A percentile compares a stretch with the other conserved stretches of the same genome.
Conservation (phyloP, 1,139 yeast species). For the Suhomyces taliae region DNA sequence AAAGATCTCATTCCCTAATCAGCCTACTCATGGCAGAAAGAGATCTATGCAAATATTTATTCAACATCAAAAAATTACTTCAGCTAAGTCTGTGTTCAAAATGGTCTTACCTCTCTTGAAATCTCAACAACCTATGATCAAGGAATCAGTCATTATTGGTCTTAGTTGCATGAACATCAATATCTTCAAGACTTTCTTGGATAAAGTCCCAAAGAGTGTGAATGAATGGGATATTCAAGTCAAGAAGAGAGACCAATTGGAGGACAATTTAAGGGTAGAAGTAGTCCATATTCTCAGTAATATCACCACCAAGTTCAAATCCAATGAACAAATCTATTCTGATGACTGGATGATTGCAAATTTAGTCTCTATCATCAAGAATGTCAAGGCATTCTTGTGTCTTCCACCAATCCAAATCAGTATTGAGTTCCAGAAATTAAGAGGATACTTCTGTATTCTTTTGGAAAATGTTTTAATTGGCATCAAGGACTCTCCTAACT, state of each 20-base stretch:
- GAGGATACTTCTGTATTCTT: slow-evolving; percentile 79
- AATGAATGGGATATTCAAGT: slow-evolving; percentile 55
- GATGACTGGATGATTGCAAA: slow-evolving; percentile 74
- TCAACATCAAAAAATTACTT: slow-evolving; percentile 88
- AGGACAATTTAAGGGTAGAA: slow-evolving; percentile 67
- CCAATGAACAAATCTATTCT: slow-evolving; percentile 48
- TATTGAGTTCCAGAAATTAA: slow-evolving; percentile 71
- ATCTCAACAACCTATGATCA: slow-evolving; percentile 67
- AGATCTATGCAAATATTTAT: slow-evolving; percentile 75
- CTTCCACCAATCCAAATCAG: slow-evolving; percentile 59
- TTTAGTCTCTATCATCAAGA: slow-evolving; percentile 63
- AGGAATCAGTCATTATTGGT: slow-evolving; percentile 86
- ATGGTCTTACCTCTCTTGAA: slow-evolving; percentile 82
- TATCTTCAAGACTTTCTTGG: slow-evolving; percentile 79
- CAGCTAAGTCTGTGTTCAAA: slow-evolving; percentile 86
- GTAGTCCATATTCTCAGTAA: slow-evolving; percentile 72
- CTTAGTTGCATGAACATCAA: slow-evolving; percentile 87
- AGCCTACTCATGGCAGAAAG: slow-evolving; percentile 65
- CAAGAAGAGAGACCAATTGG: slow-evolving; percentile 33
- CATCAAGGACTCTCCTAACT: slow-evolving; percentile 39
- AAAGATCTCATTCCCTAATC: slow-evolving; percentile 60
- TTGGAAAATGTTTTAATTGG: slow-evolving; percentile 68
- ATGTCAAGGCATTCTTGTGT: slow-evolving; percentile 63
- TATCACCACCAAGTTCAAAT: slow-evolving; percentile 65
- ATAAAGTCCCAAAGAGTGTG: slow-evolving; percentile 67